These are phyloP conservation scores for Aulographum hederae DNA, from an alignment of 2,329 filamentous ascomycete genomes.

Conservation along the genomic window DNA sequence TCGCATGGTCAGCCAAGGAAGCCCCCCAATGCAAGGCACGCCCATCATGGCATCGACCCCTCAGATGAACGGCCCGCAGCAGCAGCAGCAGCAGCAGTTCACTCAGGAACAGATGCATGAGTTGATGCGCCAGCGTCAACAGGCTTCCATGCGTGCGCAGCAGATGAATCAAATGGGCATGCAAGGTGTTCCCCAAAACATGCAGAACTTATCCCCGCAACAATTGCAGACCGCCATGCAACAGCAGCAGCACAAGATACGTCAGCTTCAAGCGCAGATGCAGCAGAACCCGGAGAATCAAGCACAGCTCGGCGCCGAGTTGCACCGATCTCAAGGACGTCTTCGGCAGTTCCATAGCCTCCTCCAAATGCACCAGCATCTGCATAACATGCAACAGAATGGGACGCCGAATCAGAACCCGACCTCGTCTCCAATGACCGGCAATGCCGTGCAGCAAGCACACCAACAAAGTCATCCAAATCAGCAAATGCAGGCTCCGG, in stretches of 20 bases:
- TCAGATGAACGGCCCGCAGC: constrained; percentile 6
- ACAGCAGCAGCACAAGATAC: constrained; percentile 15
- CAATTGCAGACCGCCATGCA: constrained; percentile 12
- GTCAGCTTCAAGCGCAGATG: constrained; percentile 12
- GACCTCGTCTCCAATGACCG: constrained; percentile 2
- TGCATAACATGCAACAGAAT: constrained; percentile 6
- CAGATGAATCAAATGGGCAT: constrained; percentile 14
- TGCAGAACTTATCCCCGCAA: constrained; percentile 13
- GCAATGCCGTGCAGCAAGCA: constrained; percentile 7
- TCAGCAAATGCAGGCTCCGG: constrained; percentile 8
- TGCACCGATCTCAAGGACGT: constrained; percentile 12
- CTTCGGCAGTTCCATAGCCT: too few species aligned
- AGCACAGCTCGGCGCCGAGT: constrained; percentile 5
- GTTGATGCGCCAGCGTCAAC: constrained; percentile 12
- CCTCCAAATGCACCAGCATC: constrained; percentile 8
- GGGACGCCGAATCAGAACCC: constrained; percentile 7
- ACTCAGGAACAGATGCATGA: constrained; percentile 10
- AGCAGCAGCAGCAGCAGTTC: constrained; percentile 1
- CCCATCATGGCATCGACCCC: constrained; percentile 8
- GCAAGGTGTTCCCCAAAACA: constrained; percentile 3
- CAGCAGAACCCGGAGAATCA: constrained; percentile 11
- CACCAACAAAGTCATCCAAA: constrained; percentile 7
- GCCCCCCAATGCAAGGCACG: constrained; percentile 13
- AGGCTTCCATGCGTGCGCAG: constrained; percentile 13
- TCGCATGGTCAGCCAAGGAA: constrained; percentile 13